These are phyloP conservation scores for Fusarium tjaetaba DNA, from an alignment of 2,329 filamentous ascomycete genomes.

Conservation along the genomic window DNA sequence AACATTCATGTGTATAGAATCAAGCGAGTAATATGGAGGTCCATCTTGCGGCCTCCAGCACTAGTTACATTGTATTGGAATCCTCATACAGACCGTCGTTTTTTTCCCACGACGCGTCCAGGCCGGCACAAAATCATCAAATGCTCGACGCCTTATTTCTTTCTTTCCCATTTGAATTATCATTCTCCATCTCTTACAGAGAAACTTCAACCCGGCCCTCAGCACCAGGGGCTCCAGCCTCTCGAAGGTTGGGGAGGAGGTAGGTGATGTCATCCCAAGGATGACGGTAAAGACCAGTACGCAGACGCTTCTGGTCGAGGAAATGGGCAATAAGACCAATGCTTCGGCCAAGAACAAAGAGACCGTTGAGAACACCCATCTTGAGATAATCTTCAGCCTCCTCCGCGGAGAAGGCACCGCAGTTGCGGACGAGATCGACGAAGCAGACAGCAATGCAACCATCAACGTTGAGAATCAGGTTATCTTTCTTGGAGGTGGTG, in stretches of 20 bases:
- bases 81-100: constrained; percentile 51
- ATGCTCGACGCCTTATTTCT: constrained; percentile 46
- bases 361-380: constrained; percentile 99
- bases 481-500: constrained; percentile 99
- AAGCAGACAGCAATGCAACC: constrained; percentile 99
- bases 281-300: constrained; percentile 98
- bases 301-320: constrained; percentile 99
- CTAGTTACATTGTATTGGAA: constrained; percentile 50
- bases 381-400: constrained; percentile 98
- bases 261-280: constrained; percentile 99
- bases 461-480: constrained; percentile 99
- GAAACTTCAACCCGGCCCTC: constrained; percentile 92
- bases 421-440: constrained; percentile 96
- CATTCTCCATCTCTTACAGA: constrained; percentile 61
- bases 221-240: constrained; percentile 74
- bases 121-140: constrained; percentile 48
- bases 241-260: constrained; percentile 82
- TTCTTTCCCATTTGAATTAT: constrained; percentile 42
- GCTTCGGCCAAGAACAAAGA: constrained; percentile 95
- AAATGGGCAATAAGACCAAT: constrained; percentile 99
- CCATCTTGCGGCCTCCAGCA: constrained; percentile 48
- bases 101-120: constrained; percentile 41
- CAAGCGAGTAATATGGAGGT: constrained; percentile 48
- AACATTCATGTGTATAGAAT: constrained; percentile 48
- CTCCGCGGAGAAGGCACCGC: constrained; percentile 93